Base-by-base conservation (phyloP, 352 stramenopile genomes). In the Peronospora farinosa region DNA sequence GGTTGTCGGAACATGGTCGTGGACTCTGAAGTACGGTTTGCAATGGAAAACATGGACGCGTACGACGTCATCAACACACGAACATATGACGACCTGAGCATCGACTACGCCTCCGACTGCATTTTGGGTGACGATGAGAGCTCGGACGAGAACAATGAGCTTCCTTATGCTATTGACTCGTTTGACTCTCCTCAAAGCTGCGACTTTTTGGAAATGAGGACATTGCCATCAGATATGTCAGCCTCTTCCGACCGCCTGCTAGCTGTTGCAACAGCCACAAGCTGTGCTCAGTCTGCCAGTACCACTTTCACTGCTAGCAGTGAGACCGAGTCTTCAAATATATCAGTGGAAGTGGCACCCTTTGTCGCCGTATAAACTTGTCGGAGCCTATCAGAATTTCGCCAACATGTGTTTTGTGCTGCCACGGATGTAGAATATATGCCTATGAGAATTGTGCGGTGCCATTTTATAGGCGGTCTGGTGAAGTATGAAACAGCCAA, bases 41-140 rank as follows among this genome's bases (percentile, higher is more conserved):
- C 69, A 7, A 84, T 88, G 73, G 74, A 88, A 40, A 69, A 89
- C 38, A 84, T 89, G 53, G 75, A 87, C 52, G 57, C 74, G 31
- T 87, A 89, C 64, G 75, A 87, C 59, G 67, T 65, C 32, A 58
- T 74, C 12, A 56, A 74, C 51, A 51, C 54, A 7, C 69, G 65
- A 51, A 66, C 65, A 25, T 87, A 87, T 49, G 74, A 87, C 37
- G 72, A 86, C 57, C 51, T 87, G 51, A 67, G 41, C 43, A 60
- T 78, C 51, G 78, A 86, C 56, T 89, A 86, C 64, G 65, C 67
- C 13, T 74, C 65, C 1, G 75, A 89, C 60, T 86, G 71, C 47
- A 87, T 86, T 23, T 54, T 86, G 32, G 76, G 78, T 27, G 78
- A 88, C 52, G 54, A 76, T 30, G 58, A 69, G 25, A 65, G 65